Base-by-base conservation (phyloP, 805 yeast species). In the Danielozyma ontarioensis region DNA sequence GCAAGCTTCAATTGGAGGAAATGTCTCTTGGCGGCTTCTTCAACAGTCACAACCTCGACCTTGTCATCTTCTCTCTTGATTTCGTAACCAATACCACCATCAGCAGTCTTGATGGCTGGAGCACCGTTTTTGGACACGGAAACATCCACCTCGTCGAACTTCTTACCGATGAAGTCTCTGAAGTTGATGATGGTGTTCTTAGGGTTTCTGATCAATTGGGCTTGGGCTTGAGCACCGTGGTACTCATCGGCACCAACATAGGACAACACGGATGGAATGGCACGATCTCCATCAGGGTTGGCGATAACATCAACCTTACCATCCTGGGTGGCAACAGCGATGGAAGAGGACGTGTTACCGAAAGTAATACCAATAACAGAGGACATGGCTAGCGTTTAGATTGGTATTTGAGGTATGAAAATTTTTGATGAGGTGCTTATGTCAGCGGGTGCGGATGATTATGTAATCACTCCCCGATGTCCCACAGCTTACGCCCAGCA, bases 241-340 rank as follows among this genome's bases (percentile, higher is more conserved):
- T 86, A 93, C 69, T 93, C 97, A 59, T 93, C 97, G 36, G 74
- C 82, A 40, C 94, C 96, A 38, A 88, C 88, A 59, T 89, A 93
- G 13, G 97, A 79, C 41, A 93, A 73, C 39, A 84, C 83, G 18
- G 97, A 83, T 41, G 97, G 95, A 57, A 93, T 93, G 40, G 90
- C 76, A 70, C 97, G 86, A 68, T 93, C 97, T 62, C 98, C 98
- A 57, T 93, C 98, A 48, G 94, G 96, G 78, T 93, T 90, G 48
- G 98, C 98, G 60, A 93, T 90, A 46, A 93, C 95, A 57, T 93
- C 97, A 44, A 87, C 93, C 59, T 83, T 84, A 42, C 96, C 97
- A 53, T 90, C 97, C 45, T 69, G 62, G 41, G 74, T 66, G 46
- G 89, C 83, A 53, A 80, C 85, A 31, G 97, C 97, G 59, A 93